Conservation (phyloP, 1,139 yeast species). For the Magnusiomyces suaveolens region DNA sequence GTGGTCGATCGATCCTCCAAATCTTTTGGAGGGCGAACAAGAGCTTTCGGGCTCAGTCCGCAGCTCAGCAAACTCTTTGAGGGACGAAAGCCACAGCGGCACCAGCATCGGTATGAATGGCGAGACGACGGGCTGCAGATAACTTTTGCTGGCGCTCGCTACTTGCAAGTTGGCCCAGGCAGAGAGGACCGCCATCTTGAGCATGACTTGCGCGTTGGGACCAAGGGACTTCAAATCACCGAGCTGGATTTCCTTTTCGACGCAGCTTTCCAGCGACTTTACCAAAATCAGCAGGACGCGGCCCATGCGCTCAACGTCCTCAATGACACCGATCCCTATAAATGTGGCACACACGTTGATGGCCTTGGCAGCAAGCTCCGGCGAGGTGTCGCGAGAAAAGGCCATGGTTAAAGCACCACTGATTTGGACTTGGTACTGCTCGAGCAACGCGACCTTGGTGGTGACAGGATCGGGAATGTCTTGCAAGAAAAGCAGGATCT, state of each 20-base stretch:
- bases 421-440: conserved; percentile 91
- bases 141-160: conserved; percentile 32
- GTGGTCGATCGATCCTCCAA: conserved; percentile 27
- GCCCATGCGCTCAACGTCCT: conserved; percentile 39
- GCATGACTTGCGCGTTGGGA: conserved; percentile 43
- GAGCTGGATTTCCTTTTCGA: conserved; percentile 32
- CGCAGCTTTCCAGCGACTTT: conserved; percentile 51
- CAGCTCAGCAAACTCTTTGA: conserved; percentile 64
- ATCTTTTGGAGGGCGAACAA: conserved; percentile 20
- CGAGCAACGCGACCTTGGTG: conserved; percentile 62
- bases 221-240: conserved; percentile 37
- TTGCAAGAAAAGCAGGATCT: conserved; percentile 41
- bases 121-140: conserved; percentile 39
- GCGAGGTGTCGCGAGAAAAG: conserved; percentile 64
- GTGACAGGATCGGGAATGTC: conserved; percentile 61
- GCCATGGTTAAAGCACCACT: conserved; percentile 86
- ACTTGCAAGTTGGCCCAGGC: conserved; percentile 83
- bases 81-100: conserved; percentile 69
- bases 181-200: conserved; percentile 63
- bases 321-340: conserved; percentile 47
- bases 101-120: conserved; percentile 53
- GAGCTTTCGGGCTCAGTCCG: conserved; percentile 49
- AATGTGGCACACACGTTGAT: conserved; percentile 73
- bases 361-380: conserved; percentile 68
- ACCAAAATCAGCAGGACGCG: conserved; percentile 63